Percentiles rank a stretch among this genome's conserved stretches.
Evolutionary conservation across 169 alveolate genomes (phyloP).

Genomic region (Miamiensis avidus): DNA sequence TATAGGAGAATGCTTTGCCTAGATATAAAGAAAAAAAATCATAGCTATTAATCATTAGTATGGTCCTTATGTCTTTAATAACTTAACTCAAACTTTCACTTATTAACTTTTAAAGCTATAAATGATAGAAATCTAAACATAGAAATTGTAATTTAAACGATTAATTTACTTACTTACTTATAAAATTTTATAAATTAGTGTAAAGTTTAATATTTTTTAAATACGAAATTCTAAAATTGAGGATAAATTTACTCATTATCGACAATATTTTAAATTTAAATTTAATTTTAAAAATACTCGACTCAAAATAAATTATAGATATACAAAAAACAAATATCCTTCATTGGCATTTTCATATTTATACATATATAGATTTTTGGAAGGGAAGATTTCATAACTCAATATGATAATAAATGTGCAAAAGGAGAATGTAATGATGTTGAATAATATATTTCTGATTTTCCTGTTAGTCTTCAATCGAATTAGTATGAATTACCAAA

Average conservation of each 20-base stretch:
- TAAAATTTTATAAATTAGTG: too few species aligned
- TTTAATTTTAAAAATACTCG: too few species aligned
- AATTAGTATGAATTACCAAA: not conserved
- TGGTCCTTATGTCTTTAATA: not conserved
- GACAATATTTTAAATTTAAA: too few species aligned
- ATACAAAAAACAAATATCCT: too few species aligned
- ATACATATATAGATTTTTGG: not conserved
- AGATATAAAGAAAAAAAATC: not conserved
- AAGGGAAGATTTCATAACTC: not conserved
- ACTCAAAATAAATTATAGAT: too few species aligned
- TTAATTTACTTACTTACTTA: too few species aligned
- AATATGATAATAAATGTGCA: not conserved
- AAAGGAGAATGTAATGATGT: not conserved
- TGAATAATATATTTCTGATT: not conserved
- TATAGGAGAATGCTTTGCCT: not conserved
- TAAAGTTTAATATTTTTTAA: too few species aligned
- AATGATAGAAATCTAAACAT: not conserved
- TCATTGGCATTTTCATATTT: too few species aligned
- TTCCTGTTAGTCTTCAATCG: not conserved
- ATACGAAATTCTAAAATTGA: too few species aligned
- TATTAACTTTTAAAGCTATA: not conserved
- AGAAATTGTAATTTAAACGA: not conserved
- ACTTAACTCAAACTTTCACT: too few species aligned
- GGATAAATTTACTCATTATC: too few species aligned
- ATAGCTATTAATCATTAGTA: not conserved